Evolutionary conservation across 352 stramenopile genomes (phyloP).

Genomic region (Thraustochytrium sp.): DNA sequence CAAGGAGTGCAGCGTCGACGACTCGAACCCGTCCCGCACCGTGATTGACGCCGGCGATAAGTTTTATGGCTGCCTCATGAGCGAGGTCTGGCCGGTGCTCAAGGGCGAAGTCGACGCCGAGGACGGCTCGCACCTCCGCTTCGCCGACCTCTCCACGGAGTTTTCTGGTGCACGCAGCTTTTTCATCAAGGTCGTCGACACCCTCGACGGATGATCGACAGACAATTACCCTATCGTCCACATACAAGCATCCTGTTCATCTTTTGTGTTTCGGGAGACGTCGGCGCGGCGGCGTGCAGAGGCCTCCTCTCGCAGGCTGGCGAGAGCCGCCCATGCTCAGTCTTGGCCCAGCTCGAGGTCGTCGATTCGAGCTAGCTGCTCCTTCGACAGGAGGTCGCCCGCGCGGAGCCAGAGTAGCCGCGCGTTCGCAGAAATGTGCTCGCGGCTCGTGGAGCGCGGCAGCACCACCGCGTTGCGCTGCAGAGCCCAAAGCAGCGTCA

Average conservation of each 20-base stretch:
- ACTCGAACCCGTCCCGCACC: not conserved
- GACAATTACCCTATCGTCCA: too few relatives aligned
- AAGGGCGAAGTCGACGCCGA: not conserved
- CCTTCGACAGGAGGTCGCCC: not conserved
- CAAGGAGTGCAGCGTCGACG: not conserved
- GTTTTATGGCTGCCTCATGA: not conserved
- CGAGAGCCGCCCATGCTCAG: too few relatives aligned
- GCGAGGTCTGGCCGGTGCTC: not conserved
- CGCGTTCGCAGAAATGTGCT: constrained; percentile 52
- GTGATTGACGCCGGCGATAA: not conserved
- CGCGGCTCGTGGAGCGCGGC: constrained; percentile 52
- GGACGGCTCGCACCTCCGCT: not conserved
- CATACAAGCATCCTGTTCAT: too few relatives aligned
- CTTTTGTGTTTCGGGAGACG: too few relatives aligned
- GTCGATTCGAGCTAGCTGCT: not conserved
- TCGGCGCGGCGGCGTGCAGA: too few relatives aligned
- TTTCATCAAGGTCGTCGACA: too few relatives aligned
- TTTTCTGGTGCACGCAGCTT: not conserved
- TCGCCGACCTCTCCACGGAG: not conserved
- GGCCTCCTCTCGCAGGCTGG: too few relatives aligned
- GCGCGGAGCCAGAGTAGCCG: not conserved
- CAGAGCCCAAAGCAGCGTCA: constrained; percentile 58
- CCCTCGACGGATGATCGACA: too few relatives aligned
- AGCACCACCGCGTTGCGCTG: constrained; percentile 53
- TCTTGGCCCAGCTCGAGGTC: not conserved